phyloP scores from a whole-genome alignment of 352 stramenopile genomes.

The Blastocystis sp. region DNA sequence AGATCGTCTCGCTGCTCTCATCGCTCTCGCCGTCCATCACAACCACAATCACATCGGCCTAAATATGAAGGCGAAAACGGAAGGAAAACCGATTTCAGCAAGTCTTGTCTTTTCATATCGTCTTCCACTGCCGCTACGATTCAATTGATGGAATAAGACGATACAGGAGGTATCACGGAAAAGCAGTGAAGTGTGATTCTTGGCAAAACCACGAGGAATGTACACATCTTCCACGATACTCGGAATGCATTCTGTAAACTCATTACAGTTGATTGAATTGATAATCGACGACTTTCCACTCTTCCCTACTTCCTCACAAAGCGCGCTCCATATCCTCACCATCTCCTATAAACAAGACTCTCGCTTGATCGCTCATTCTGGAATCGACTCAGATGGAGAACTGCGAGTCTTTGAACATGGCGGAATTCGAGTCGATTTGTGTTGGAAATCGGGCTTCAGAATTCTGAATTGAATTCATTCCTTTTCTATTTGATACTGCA shows the following conservation, averaged over 20 bases:
- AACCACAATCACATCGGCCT: conserved; percentile 47
- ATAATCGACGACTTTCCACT: conserved; percentile 60
- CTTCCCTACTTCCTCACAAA: conserved; percentile 1
- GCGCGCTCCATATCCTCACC: not conserved
- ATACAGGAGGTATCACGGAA: conserved; percentile 29
- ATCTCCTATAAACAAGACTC: conserved; percentile 51
- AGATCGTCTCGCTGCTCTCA: not conserved
- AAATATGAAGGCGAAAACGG: not conserved
- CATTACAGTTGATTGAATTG: conserved; percentile 27
- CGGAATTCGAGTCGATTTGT: too few relatives aligned
- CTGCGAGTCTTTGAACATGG: not conserved
- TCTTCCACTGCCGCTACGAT: not conserved
- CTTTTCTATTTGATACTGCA: too few relatives aligned
- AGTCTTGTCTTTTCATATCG: not conserved
- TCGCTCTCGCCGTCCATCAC: conserved; percentile 26
- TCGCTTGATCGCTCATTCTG: conserved; percentile 14
- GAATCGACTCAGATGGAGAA: not conserved
- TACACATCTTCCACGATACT: conserved; percentile 26
- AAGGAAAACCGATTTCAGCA: not conserved
- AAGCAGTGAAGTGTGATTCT: conserved; percentile 22
- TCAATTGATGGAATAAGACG: not conserved
- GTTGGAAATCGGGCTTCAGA: too few relatives aligned
- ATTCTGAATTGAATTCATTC: too few relatives aligned
- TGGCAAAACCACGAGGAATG: conserved; percentile 30
- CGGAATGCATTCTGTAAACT: conserved; percentile 24